A percentile compares a stretch with the other conserved stretches of the same genome.
Conservation (phyloP, 192 early-diverging fungal species). For the Chytriomyces confervae region DNA sequence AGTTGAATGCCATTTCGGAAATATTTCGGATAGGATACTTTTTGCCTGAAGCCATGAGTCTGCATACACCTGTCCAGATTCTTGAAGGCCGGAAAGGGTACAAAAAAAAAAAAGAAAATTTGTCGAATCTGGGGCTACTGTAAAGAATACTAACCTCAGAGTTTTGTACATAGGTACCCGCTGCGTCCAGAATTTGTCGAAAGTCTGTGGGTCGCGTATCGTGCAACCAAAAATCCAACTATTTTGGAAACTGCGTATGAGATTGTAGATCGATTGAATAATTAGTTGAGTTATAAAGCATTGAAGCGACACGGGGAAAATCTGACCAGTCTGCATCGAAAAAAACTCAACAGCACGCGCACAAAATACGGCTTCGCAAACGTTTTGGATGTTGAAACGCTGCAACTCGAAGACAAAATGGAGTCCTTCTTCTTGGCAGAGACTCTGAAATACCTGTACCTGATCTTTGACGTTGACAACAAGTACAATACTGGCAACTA, state of each 20-base stretch:
- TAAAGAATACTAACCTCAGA: background rate
- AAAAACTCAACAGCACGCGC: constrained; percentile 9
- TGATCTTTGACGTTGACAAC: constrained; percentile 33
- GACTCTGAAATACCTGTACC: constrained; percentile 39
- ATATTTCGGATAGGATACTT: no score
- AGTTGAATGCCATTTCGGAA: no score
- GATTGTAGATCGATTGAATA: constrained; percentile 35
- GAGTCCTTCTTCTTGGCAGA: constrained; percentile 45
- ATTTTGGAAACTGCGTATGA: constrained; percentile 35
- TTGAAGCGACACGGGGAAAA: background rate
- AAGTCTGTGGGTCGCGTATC: constrained; percentile 36
- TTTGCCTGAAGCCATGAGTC: background rate
- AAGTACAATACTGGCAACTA: constrained; percentile 26
- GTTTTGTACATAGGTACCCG: constrained; percentile 57
- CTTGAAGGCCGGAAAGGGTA: background rate
- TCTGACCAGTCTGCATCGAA: background rate
- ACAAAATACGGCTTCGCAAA: constrained; percentile 42
- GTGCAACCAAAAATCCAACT: constrained; percentile 37
- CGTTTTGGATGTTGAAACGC: constrained; percentile 31
- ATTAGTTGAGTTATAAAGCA: background rate
- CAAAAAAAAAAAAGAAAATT: no score
- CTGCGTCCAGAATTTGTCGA: constrained; percentile 89
- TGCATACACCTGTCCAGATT: background rate
- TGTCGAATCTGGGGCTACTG: background rate
- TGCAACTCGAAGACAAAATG: constrained; percentile 39